Conservation (phyloP, 192 early-diverging fungal genomes). For the Nowakowskiella sp. region DNA sequence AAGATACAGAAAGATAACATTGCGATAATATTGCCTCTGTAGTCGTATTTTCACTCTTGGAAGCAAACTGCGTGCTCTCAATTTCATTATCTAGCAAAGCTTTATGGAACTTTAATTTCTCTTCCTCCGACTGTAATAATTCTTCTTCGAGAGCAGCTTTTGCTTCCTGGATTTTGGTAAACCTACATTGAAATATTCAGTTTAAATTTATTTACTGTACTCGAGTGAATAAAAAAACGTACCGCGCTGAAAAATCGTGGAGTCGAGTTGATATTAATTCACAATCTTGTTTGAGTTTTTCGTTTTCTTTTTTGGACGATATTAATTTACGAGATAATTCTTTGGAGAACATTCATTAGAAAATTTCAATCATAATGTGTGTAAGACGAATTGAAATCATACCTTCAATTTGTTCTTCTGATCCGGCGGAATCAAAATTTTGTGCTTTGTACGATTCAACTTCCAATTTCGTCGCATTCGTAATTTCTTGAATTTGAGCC, state of each 20-base stretch:
- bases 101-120: background rate
- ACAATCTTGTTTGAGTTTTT: background rate
- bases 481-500: background rate
- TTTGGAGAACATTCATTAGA: background rate
- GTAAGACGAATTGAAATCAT: no score
- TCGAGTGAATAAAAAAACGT: background rate
- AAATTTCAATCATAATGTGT: background rate
- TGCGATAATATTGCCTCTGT: no score
- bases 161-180: background rate
- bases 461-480: background rate
- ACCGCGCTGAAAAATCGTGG: background rate
- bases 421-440: background rate
- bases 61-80: background rate
- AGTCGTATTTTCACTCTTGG: no score
- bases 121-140: background rate
- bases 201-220: no score
- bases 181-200: background rate
- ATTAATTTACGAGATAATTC: background rate
- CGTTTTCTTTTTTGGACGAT: background rate
- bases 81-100: background rate
- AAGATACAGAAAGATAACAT: no score
- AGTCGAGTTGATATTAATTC: background rate
- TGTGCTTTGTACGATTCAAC: background rate
- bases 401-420: background rate
- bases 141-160: background rate